A percentile compares a stretch with the other conserved stretches of the same genome.
phyloP scores from a whole-genome alignment of 2,329 filamentous ascomycete species.

The Hypocrella siamensis region DNA sequence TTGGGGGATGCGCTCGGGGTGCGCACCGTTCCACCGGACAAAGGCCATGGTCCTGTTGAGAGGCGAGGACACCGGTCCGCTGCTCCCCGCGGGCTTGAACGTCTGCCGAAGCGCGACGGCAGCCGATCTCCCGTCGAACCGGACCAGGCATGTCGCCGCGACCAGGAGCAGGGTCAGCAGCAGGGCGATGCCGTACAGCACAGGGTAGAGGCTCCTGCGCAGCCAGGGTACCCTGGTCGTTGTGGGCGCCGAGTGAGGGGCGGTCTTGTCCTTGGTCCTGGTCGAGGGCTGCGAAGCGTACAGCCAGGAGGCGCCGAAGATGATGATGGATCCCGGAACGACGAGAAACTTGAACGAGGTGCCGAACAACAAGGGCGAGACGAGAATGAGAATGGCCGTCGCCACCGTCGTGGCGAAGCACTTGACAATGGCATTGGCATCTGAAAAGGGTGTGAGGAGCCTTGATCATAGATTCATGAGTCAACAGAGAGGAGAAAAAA shows the following conservation, averaged over 20 bases:
- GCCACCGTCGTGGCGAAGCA: conserved; percentile 16
- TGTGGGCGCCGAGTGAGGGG: background rate
- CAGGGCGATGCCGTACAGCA: conserved; percentile 1
- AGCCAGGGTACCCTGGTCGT: background rate
- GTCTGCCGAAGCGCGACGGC: no score
- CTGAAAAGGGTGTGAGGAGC: conserved; percentile 4
- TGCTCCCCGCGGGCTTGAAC: background rate
- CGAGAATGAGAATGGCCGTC: conserved; percentile 15
- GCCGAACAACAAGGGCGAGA: conserved; percentile 15
- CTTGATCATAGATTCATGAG: no score
- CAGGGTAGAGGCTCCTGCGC: conserved; percentile 6
- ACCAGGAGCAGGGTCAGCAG: conserved; percentile 1
- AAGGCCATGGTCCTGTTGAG: background rate
- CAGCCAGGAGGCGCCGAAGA: conserved; percentile 15
- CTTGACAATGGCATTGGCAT: conserved; percentile 18
- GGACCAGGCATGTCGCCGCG: conserved; percentile 9
- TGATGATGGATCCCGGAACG: conserved; percentile 13
- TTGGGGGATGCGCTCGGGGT: conserved; percentile 11
- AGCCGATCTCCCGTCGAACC: background rate
- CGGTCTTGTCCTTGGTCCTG: background rate
- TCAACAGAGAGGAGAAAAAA: background rate
- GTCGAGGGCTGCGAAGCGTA: conserved; percentile 7
- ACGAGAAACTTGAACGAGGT: conserved; percentile 12
- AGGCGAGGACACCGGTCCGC: background rate
- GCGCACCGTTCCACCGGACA: background rate